Evolutionary conservation across 139 green algal species (phyloP).

Genomic region (Coelastrella sp.): DNA sequence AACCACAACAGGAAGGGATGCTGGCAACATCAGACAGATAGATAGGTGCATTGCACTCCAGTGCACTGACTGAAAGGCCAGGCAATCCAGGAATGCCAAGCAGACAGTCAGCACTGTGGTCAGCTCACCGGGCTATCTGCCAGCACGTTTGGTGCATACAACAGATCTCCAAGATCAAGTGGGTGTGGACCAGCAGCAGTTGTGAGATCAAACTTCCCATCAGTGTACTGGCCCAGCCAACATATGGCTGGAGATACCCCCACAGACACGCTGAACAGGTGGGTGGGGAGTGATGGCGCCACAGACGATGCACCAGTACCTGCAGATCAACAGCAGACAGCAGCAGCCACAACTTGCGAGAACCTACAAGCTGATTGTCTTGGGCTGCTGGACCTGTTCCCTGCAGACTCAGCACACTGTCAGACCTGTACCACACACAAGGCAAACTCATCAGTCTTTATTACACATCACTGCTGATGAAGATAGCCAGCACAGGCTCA

Average conservation of each 20-base stretch:
- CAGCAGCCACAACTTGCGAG: too few species aligned
- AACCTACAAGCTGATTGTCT: background rate
- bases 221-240: conserved; percentile 20
- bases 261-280: conserved; percentile 23
- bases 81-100: background rate
- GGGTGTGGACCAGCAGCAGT: conserved; percentile 30
- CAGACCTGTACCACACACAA: too few species aligned
- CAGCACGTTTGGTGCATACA: conserved; percentile 50
- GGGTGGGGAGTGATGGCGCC: background rate
- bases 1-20: too few species aligned
- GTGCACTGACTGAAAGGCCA: too few species aligned
- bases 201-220: conserved; percentile 18
- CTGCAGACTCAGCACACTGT: too few species aligned
- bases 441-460: too few species aligned
- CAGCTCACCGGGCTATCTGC: conserved; percentile 37
- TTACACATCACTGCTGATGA: too few species aligned
- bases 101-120: background rate
- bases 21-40: too few species aligned
- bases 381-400: background rate
- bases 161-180: conserved; percentile 45
- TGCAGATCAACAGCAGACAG: background rate
- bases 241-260: background rate
- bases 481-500: too few species aligned
- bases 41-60: too few species aligned
- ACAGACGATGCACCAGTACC: background rate